phyloP scores from a whole-genome alignment of 805 yeast genomes.

The Geotrichum ghanense region DNA sequence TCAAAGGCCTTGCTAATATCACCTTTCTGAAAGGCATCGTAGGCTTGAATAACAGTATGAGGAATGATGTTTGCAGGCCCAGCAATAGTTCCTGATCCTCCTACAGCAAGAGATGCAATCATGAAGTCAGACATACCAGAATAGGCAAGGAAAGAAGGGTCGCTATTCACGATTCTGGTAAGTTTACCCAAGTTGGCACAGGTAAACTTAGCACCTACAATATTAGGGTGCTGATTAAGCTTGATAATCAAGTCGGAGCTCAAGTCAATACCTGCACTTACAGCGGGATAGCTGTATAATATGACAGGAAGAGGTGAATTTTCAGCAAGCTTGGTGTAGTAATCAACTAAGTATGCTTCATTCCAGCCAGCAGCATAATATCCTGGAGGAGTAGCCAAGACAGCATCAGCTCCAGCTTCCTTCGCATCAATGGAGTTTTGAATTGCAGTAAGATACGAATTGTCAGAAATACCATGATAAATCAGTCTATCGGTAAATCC shows the following conservation, averaged over 20 bases:
- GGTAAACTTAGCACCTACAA: constrained; percentile 26
- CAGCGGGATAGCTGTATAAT: constrained; percentile 35
- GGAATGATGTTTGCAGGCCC: constrained; percentile 5
- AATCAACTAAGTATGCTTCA: constrained; percentile 34
- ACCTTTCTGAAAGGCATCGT: not conserved
- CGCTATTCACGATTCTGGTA: not conserved
- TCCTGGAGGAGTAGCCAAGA: constrained; percentile 28
- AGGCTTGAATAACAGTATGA: constrained; percentile 3
- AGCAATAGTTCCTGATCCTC: constrained; percentile 3
- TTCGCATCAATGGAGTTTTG: constrained; percentile 16
- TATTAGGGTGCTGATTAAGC: constrained; percentile 26
- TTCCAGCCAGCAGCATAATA: constrained; percentile 33
- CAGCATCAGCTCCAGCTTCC: constrained; percentile 13
- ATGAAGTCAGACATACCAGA: constrained; percentile 5
- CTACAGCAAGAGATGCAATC: constrained; percentile 1
- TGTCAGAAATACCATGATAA: constrained; percentile 35
- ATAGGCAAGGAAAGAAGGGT: constrained; percentile 2
- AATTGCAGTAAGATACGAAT: constrained; percentile 31
- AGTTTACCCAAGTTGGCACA: constrained; percentile 5
- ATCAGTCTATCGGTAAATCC: constrained; percentile 29
- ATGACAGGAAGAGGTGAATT: constrained; percentile 30
- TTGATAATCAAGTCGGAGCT: constrained; percentile 26
- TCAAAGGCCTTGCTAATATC: not conserved
- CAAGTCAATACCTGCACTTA: constrained; percentile 28
- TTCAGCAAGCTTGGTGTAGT: constrained; percentile 32